A percentile compares a stretch with the other conserved stretches of the same genome.
Conservation (phyloP, 2,329 filamentous ascomycete genomes). For the Monosporascus cannonballus region DNA sequence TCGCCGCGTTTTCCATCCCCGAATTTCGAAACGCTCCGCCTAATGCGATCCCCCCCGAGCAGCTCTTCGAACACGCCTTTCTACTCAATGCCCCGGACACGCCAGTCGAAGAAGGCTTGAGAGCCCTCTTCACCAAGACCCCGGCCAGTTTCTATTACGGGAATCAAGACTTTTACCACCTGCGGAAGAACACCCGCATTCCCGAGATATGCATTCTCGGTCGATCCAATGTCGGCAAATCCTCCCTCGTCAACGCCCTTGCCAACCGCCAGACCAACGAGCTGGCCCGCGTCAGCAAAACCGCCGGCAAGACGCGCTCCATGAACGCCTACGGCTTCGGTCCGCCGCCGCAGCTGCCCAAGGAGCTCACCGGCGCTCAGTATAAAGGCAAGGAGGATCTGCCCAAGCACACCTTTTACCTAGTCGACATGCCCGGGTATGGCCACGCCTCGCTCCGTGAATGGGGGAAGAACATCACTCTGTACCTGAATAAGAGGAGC, state of each 20-base stretch:
- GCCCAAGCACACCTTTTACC: slow-evolving; percentile 40
- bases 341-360: slow-evolving; percentile 20
- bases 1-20: slow-evolving; percentile 23
- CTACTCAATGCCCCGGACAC: slow-evolving; percentile 13
- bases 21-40: slow-evolving; percentile 17
- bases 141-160: slow-evolving; percentile 20
- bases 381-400: slow-evolving; percentile 28
- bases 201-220: slow-evolving; percentile 72
- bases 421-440: slow-evolving; percentile 49
- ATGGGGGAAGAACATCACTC: slow-evolving; percentile 48
- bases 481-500: slow-evolving; percentile 42
- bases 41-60: slow-evolving; percentile 21
- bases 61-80: slow-evolving; percentile 25
- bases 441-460: slow-evolving; percentile 38
- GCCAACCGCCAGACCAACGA: slow-evolving; percentile 48
- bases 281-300: slow-evolving; percentile 43
- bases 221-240: slow-evolving; percentile 86
- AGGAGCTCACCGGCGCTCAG: slow-evolving; percentile 17
- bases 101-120: slow-evolving; percentile 18
- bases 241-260: slow-evolving; percentile 79
- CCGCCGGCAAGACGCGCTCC: slow-evolving; percentile 46
- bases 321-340: slow-evolving; percentile 54
- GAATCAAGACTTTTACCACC: slow-evolving; percentile 34
- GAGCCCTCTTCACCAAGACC: slow-evolving; percentile 19
- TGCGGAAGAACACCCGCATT: slow-evolving; percentile 43